Evolutionary conservation across 1,284 basidiomycete genomes (phyloP).

Genomic region (Spongiforma sp.): DNA sequence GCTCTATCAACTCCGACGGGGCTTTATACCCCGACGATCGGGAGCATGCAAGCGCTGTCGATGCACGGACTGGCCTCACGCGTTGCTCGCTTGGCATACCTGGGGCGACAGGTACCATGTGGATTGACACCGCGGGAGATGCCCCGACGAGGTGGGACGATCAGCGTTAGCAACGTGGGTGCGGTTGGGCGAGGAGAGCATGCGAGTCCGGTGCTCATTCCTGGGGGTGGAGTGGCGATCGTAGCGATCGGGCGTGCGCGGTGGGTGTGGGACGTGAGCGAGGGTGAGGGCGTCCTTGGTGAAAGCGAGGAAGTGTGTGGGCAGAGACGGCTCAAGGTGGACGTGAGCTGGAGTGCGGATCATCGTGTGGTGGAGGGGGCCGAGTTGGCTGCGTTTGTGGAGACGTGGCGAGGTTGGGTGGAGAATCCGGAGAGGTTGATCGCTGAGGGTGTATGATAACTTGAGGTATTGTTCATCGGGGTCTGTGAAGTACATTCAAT

Average conservation of each 20-base stretch:
- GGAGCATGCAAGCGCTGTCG: conserved; percentile 60
- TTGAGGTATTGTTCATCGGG: too few relatives aligned
- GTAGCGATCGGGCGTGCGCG: conserved; percentile 87
- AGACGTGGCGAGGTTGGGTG: conserved; percentile 86
- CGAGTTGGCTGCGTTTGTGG: conserved; percentile 90
- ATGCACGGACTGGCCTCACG: conserved; percentile 71
- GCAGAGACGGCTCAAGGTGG: conserved; percentile 71
- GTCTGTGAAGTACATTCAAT: too few relatives aligned
- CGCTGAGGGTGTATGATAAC: conserved; percentile 64
- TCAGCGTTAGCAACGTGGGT: conserved; percentile 91
- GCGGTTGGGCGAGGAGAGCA: conserved; percentile 76
- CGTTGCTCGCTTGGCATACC: conserved; percentile 64
- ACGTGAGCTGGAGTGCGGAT: conserved; percentile 89
- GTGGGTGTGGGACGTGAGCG: conserved; percentile 77
- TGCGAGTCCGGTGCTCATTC: conserved; percentile 83
- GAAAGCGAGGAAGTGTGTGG: conserved; percentile 38
- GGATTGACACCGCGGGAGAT: conserved; percentile 68
- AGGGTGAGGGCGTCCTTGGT: conserved; percentile 40
- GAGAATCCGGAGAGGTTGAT: conserved; percentile 81
- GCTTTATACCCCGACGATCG: conserved; percentile 86
- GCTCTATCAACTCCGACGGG: conserved; percentile 85
- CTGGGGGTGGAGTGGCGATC: conserved; percentile 90
- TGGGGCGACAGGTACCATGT: conserved; percentile 69
- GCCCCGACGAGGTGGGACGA: conserved; percentile 73
- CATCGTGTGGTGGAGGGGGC: conserved; percentile 94